Conservation (phyloP, 2,329 filamentous ascomycete genomes). For the Davidsoniella neocaledoniae region DNA sequence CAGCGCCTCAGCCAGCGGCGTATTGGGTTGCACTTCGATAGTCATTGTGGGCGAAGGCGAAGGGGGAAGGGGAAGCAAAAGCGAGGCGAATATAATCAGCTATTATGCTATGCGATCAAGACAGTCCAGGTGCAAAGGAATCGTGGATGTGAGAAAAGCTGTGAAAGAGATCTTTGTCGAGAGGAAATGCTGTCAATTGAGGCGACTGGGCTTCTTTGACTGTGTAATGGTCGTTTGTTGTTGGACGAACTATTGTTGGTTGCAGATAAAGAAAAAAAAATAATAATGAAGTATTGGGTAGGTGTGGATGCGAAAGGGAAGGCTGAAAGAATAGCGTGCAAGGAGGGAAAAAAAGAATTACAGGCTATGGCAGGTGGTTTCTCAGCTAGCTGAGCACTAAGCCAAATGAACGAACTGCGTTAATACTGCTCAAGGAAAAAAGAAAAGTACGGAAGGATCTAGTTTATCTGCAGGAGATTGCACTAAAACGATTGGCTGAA, state of each 20-base stretch:
- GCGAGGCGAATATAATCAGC: neutral
- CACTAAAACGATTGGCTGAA: no score
- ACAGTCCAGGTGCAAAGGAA: no score
- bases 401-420: neutral
- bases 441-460: neutral
- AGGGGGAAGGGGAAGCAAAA: neutral
- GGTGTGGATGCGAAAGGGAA: neutral
- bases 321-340: neutral
- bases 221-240: no score
- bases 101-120: neutral
- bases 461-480: no score
- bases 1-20: slow-evolving; percentile 71
- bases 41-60: slow-evolving; percentile 41
- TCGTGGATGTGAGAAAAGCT: no score
- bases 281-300: neutral
- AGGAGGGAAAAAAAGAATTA: neutral
- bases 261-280: neutral
- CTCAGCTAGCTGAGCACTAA: neutral
- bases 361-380: no score
- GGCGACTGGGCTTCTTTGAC: no score
- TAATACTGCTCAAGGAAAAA: neutral
- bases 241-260: no score
- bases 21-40: slow-evolving; percentile 58
- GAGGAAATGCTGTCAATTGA: no score
- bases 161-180: no score